Evolutionary conservation across 2,329 filamentous ascomycete genomes (phyloP).

Genomic region (Curvularia sp.): DNA sequence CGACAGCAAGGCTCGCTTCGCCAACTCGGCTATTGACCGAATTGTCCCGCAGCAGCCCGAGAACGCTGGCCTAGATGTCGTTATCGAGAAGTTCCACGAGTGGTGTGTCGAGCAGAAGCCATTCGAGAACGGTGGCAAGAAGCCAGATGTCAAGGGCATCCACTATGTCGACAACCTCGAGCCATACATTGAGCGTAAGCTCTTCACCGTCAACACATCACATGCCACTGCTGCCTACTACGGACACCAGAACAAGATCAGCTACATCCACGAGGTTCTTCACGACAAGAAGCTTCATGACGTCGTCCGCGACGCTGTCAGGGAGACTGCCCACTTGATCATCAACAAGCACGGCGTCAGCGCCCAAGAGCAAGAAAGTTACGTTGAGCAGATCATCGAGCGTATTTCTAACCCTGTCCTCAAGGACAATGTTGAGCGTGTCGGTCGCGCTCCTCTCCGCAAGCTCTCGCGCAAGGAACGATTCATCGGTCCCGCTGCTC

Average conservation of each 20-base stretch:
- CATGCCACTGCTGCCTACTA: conserved; percentile 97
- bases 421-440: conserved; percentile 92
- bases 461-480: conserved; percentile 96
- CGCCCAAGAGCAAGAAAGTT: conserved; percentile 77
- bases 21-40: conserved; percentile 97
- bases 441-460: conserved; percentile 90
- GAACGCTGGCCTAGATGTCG: conserved; percentile 84
- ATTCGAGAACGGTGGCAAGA: conserved; percentile 71
- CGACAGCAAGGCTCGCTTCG: conserved; percentile 80
- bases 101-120: conserved; percentile 94
- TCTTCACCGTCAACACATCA: conserved; percentile 98
- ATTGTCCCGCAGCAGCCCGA: conserved; percentile 92
- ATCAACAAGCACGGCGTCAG: conserved; percentile 84
- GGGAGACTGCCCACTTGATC: conserved; percentile 87
- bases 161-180: conserved; percentile 91
- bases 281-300: conserved; percentile 79
- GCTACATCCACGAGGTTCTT: conserved; percentile 88
- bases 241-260: conserved; percentile 84
- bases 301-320: conserved; percentile 79
- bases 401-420: conserved; percentile 94
- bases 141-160: conserved; percentile 82
- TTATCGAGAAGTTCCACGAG: conserved; percentile 98
- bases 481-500: conserved; percentile 89
- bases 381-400: conserved; percentile 89
- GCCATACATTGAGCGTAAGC: conserved; percentile 98